Evolutionary conservation across 805 yeast species (phyloP).

Genomic region (Suhomyces sp.): DNA sequence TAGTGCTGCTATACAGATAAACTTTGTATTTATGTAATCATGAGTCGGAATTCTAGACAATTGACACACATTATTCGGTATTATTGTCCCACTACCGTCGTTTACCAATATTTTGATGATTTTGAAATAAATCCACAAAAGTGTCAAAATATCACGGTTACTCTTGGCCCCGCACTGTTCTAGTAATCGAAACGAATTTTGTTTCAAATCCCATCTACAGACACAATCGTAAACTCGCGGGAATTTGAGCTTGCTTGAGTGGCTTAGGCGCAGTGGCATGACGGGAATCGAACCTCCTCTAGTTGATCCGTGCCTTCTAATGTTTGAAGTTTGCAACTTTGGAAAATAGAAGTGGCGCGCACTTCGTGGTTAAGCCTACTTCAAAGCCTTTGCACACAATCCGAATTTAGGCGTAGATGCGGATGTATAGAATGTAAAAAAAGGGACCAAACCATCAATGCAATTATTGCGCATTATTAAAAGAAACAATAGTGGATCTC

Average conservation of each 20-base stretch:
- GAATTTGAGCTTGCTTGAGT: neutral
- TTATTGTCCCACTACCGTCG: neutral
- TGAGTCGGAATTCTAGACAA: neutral
- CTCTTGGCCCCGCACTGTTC: neutral
- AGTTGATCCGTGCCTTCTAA: neutral
- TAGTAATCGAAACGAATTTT: too few relatives aligned
- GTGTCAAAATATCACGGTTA: too few relatives aligned
- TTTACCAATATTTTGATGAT: neutral
- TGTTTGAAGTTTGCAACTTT: neutral
- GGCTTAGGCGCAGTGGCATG: neutral
- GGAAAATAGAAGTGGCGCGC: neutral
- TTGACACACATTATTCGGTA: neutral
- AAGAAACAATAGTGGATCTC: neutral
- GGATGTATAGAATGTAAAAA: neutral
- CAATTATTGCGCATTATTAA: neutral
- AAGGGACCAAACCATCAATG: neutral
- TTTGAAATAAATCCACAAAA: neutral
- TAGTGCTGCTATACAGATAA: neutral
- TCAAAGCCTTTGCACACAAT: neutral
- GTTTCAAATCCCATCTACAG: neutral
- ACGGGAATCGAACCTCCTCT: neutral
- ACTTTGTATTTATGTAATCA: neutral
- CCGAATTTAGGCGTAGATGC: neutral
- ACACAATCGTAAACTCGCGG: neutral
- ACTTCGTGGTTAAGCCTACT: neutral